These are phyloP conservation scores for Fusarium hainanense DNA, from an alignment of 2,329 filamentous ascomycete species.

Conservation along the genomic window DNA sequence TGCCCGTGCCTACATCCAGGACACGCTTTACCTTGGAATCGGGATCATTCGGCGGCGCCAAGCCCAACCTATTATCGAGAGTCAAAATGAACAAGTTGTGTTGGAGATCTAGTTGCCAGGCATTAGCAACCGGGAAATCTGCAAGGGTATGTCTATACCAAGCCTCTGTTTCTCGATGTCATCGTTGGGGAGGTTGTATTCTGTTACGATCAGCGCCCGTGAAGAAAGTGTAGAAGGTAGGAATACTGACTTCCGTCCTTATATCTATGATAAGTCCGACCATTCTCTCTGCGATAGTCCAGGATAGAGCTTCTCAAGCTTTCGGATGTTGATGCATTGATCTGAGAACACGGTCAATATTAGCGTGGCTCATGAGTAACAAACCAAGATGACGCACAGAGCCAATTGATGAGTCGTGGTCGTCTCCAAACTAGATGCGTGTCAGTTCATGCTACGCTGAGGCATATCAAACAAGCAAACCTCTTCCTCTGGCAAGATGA, in stretches of 20 bases:
- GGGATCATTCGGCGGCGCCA: constrained; percentile 11
- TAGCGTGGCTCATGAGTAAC: rapidly evolving
- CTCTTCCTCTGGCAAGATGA: constrained; percentile 20
- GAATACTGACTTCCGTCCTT: constrained; percentile 32
- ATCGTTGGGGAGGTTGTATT: constrained; percentile 25
- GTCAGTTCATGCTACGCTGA: neutral
- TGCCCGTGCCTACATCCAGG: constrained; percentile 21
- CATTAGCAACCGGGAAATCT: rapidly evolving
- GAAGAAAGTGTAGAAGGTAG: rapidly evolving
- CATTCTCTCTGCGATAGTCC: constrained; percentile 33
- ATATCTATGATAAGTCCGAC: constrained; percentile 35
- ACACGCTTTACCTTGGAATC: neutral
- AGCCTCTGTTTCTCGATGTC: constrained; percentile 17
- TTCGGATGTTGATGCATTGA: constrained; percentile 16
- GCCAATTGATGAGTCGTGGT: constrained; percentile 3
- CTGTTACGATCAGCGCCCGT: neutral
- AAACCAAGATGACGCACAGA: neutral
- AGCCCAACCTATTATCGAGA: constrained; percentile 7
- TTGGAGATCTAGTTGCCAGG: neutral
- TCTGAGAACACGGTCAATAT: neutral
- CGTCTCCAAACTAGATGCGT: neutral
- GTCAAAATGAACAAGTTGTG: constrained; percentile 11
- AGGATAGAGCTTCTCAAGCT: constrained; percentile 36
- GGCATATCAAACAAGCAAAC: neutral
- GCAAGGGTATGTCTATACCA: rapidly evolving